Evolutionary conservation across 768 basidiomycete genomes (phyloP).

Genomic region (Lactifluus rugatus): DNA sequence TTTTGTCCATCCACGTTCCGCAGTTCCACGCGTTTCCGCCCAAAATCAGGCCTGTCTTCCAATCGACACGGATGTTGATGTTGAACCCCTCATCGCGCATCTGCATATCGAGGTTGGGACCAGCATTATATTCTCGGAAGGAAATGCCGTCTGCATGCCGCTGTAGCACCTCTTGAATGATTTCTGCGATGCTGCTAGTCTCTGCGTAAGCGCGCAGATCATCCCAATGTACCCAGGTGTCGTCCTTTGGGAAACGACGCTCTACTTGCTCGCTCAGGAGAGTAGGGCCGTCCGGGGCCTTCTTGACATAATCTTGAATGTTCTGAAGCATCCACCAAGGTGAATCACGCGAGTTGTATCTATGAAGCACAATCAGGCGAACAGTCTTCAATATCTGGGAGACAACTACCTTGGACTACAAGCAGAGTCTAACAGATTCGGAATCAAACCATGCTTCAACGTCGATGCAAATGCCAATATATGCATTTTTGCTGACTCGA

Average conservation of each 20-base stretch:
- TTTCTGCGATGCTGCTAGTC: constrained; percentile 79
- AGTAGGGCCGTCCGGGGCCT: constrained; percentile 74
- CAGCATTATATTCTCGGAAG: constrained; percentile 95
- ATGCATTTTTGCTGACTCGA: constrained; percentile 74
- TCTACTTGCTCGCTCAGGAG: constrained; percentile 75
- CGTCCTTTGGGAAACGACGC: constrained; percentile 92
- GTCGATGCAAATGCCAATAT: constrained; percentile 91
- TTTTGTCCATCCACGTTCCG: constrained; percentile 98
- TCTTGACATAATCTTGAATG: constrained; percentile 86
- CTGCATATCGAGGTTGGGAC: constrained; percentile 93
- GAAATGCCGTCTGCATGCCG: constrained; percentile 86
- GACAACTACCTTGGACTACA: constrained; percentile 62
- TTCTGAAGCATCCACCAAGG: constrained; percentile 99
- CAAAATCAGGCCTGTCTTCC: constrained; percentile 82
- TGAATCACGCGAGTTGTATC: constrained; percentile 94
- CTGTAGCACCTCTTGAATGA: constrained; percentile 94
- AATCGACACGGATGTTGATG: constrained; percentile 90
- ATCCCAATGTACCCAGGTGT: constrained; percentile 90
- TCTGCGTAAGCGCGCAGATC: constrained; percentile 75
- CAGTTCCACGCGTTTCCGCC: constrained; percentile 85
- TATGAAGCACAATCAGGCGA: constrained; percentile 22
- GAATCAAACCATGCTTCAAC: constrained; percentile 91
- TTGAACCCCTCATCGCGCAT: constrained; percentile 92
- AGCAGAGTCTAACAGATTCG: constrained; percentile 87
- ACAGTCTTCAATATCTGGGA: not conserved